phyloP scores from a whole-genome alignment of 2,329 filamentous ascomycete genomes.

The Calonectria pteridis region DNA sequence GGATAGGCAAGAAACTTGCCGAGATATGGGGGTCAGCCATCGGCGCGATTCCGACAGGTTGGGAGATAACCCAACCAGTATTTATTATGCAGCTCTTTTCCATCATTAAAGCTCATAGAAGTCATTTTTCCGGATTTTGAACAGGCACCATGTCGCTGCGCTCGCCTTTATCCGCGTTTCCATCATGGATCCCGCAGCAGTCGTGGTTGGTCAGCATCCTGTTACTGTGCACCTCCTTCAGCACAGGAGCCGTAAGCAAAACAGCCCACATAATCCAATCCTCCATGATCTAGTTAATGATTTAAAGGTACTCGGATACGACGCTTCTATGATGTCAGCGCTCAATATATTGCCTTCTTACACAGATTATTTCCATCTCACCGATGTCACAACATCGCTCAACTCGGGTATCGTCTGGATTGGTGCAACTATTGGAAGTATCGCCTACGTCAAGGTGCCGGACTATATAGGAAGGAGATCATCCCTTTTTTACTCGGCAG shows the following conservation, averaged over 20 bases:
- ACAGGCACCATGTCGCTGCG: background rate
- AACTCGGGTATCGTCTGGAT: background rate
- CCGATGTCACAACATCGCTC: background rate
- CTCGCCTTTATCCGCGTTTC: background rate
- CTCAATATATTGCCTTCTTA: background rate
- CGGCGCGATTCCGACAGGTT: background rate
- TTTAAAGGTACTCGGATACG: background rate
- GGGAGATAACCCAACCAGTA: background rate
- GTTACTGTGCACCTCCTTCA: background rate
- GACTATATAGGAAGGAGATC: background rate
- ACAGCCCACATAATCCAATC: too few species aligned
- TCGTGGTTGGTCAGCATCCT: background rate
- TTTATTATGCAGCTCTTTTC: background rate
- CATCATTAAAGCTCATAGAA: background rate
- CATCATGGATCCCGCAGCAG: background rate
- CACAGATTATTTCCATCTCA: background rate
- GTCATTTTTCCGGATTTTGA: background rate
- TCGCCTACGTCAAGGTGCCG: background rate
- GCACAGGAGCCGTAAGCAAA: background rate
- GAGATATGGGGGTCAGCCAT: background rate
- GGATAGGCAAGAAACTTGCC: background rate
- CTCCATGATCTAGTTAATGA: too few species aligned
- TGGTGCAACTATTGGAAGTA: background rate
- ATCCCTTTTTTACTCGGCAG: background rate
- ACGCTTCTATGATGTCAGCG: background rate